These are phyloP conservation scores for Boletus rufocinnamomeus DNA, from an alignment of 768 basidiomycete genomes.

Conservation along the genomic window DNA sequence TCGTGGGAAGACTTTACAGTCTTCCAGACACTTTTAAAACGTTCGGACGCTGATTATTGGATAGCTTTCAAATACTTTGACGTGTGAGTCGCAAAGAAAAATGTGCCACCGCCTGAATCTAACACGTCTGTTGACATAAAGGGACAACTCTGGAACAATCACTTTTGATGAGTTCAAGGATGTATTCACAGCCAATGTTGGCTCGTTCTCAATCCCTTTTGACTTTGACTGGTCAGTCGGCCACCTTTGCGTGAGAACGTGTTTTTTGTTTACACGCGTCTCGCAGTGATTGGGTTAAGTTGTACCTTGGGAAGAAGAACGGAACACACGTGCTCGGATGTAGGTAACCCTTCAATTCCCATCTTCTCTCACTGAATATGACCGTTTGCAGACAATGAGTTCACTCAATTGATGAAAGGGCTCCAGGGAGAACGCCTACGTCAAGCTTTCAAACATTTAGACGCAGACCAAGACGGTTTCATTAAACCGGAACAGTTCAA, in stretches of 20 bases:
- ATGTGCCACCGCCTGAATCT: not conserved
- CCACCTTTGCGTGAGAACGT: not conserved
- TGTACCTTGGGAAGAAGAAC: constrained; percentile 93
- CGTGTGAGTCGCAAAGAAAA: constrained; percentile 58
- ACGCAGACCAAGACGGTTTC: constrained; percentile 89
- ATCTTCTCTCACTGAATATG: constrained; percentile 10
- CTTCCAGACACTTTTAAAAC: constrained; percentile 90
- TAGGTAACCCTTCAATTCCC: constrained; percentile 40
- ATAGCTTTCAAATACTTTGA: constrained; percentile 97
- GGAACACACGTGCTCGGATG: constrained; percentile 91
- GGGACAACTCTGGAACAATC: constrained; percentile 90
- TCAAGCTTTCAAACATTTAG: constrained; percentile 93
- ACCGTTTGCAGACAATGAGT: constrained; percentile 74
- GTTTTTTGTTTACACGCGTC: constrained; percentile 6
- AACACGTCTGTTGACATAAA: constrained; percentile 33
- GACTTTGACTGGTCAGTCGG: constrained; percentile 82
- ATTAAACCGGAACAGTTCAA: constrained; percentile 94
- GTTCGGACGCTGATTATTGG: constrained; percentile 96
- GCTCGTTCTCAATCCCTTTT: constrained; percentile 84
- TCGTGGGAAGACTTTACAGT: constrained; percentile 96
- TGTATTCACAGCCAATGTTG: constrained; percentile 81
- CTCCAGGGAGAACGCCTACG: constrained; percentile 96
- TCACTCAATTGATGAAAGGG: constrained; percentile 98
- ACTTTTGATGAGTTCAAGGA: constrained; percentile 94
- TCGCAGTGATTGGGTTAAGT: constrained; percentile 87